Evolutionary conservation across 495 filamentous ascomycete species (phyloP).

Genomic region (Podospora pseudoanserina): DNA sequence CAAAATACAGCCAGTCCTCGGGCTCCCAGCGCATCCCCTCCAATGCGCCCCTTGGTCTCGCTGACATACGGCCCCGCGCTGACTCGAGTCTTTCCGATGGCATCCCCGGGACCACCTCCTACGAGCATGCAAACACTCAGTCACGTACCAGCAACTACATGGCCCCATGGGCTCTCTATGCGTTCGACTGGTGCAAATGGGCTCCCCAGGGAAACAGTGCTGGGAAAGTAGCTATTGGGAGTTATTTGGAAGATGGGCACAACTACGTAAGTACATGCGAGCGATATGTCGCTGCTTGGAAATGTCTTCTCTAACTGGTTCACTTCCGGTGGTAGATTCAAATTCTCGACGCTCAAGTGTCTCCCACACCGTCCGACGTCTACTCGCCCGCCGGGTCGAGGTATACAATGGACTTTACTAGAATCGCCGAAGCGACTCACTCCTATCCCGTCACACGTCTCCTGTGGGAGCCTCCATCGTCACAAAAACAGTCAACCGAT

Average conservation of each 20-base stretch:
- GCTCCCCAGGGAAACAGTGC: slow-evolving; percentile 71
- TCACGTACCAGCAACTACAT: slow-evolving; percentile 75
- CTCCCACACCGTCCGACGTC: slow-evolving; percentile 67
- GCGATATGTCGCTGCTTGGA: not conserved
- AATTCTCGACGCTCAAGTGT: slow-evolving; percentile 86
- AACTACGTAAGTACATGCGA: slow-evolving; percentile 71
- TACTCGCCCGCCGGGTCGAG: slow-evolving; percentile 64
- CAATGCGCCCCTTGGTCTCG: slow-evolving; percentile 84
- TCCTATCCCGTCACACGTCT: slow-evolving; percentile 96
- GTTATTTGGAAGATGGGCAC: slow-evolving; percentile 95
- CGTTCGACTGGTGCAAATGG: slow-evolving; percentile 99
- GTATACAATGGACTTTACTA: slow-evolving; percentile 82
- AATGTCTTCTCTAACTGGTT: not conserved
- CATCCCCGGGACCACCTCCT: slow-evolving; percentile 49
- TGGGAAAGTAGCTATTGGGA: slow-evolving; percentile 91
- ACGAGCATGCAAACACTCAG: slow-evolving; percentile 49
- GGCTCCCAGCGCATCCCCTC: slow-evolving; percentile 68
- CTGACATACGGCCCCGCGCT: slow-evolving; percentile 78
- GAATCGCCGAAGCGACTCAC: slow-evolving; percentile 95
- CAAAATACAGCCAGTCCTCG: slow-evolving; percentile 60
- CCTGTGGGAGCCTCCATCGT: slow-evolving; percentile 95
- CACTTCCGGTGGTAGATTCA: slow-evolving; percentile 64
- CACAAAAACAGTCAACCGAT: slow-evolving; percentile 94
- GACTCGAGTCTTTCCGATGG: slow-evolving; percentile 73
- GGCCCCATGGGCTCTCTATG: slow-evolving; percentile 92